These are phyloP conservation scores for Cicer pinnatifidum DNA, from an alignment of 306 rosid genomes.

Conservation along the genomic window DNA sequence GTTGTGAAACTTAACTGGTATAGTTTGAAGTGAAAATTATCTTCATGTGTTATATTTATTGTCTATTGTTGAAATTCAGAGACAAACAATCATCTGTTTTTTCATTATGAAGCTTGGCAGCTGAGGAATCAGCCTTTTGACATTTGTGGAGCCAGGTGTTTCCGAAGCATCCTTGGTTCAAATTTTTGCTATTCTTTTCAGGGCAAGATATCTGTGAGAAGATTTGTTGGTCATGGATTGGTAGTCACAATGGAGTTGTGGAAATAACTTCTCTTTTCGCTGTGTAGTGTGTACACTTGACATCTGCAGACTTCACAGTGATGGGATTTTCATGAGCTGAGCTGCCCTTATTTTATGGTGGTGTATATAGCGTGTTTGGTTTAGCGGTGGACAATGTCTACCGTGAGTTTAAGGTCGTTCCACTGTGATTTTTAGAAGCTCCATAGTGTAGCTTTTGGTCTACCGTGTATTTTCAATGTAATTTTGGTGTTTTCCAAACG, in stretches of 20 bases:
- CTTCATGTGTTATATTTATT: conserved; percentile 20
- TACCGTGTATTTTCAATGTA: too few species aligned
- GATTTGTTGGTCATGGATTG: not conserved
- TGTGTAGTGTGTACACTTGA: not conserved
- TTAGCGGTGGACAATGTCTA: too few species aligned
- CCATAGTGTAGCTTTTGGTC: too few species aligned
- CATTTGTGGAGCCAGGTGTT: not conserved
- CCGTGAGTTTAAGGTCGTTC: too few species aligned
- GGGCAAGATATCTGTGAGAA: not conserved
- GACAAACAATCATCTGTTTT: conserved; percentile 13
- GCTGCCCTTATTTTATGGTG: not conserved
- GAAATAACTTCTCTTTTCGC: not conserved
- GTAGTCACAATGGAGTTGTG: not conserved
- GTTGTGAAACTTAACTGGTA: conserved; percentile 1
- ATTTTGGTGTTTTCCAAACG: too few species aligned
- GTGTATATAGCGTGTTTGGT: not conserved
- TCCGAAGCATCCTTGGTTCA: not conserved
- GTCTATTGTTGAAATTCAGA: conserved; percentile 23
- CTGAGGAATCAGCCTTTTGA: conserved; percentile 1
- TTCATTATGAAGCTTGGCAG: conserved; percentile 1
- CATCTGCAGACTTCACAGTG: not conserved
- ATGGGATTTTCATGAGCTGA: not conserved
- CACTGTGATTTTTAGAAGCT: too few species aligned
- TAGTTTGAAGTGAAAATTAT: conserved; percentile 7
- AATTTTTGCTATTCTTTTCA: not conserved